These are phyloP conservation scores for Torulaspora maleeae DNA, from an alignment of 805 yeast species.

Conservation along the genomic window DNA sequence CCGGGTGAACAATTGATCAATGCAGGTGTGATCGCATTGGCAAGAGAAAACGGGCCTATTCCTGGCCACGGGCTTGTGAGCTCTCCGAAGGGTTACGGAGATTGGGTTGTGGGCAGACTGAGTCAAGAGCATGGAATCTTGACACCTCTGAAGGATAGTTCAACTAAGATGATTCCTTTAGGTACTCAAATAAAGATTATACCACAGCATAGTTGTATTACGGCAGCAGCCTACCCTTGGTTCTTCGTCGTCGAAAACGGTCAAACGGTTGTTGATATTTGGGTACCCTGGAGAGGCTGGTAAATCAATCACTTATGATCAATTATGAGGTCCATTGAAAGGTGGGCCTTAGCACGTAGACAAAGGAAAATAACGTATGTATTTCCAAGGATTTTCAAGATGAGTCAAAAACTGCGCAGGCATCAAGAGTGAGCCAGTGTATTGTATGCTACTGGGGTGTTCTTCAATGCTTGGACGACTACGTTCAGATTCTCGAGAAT, in stretches of 20 bases:
- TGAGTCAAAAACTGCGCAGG: no score
- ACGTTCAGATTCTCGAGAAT: no score
- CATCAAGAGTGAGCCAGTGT: no score
- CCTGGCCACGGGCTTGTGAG: constrained; percentile 5
- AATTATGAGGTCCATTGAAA: no score
- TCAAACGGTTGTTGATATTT: constrained; percentile 2
- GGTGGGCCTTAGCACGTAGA: no score
- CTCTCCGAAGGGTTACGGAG: constrained; percentile 3
- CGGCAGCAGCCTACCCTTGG: constrained; percentile 6
- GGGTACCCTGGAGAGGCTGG: constrained; percentile 8
- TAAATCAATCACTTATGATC: neutral
- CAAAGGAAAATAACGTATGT: no score
- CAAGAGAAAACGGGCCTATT: constrained; percentile 4
- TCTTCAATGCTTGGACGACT: no score
- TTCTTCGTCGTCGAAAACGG: constrained; percentile 3
- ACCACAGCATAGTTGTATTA: constrained; percentile 6
- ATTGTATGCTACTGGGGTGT: no score
- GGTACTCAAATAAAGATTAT: constrained; percentile 1
- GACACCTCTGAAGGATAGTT: neutral
- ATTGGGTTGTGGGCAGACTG: constrained; percentile 6
- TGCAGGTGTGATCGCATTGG: constrained; percentile 6
- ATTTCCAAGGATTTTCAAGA: no score
- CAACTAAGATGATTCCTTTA: constrained; percentile 1
- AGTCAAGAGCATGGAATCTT: constrained; percentile 7
- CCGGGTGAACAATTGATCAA: constrained; percentile 7